Evolutionary conservation across 225 moss, liverwort and hornwort species (phyloP), one percentile per base, ranked within the genome.

Genomic region (Asterella californica): DNA sequence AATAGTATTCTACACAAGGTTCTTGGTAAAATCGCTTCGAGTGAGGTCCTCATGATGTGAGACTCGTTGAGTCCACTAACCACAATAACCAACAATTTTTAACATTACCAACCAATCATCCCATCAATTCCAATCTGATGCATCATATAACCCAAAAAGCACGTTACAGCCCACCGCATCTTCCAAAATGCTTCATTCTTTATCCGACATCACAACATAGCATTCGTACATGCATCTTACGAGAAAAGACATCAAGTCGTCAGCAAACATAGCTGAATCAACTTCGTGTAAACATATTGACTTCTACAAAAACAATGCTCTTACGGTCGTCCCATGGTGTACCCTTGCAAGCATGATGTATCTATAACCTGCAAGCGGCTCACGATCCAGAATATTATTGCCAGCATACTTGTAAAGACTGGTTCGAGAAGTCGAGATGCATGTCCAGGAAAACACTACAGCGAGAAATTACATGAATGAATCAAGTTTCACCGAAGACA

Each of bases 381-480:
- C 52, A 12, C 52, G 12, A 3, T n/a, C n/a, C n/a, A n/a, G n/a
- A n/a, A 1, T n/a, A n/a, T 52, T 25, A n/a, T n/a, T 25, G 54
- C 52, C 33, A 72, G 70, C 17, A 27, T 81, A 97, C 97, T 93
- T 94, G 99, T 77, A 99, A 80, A n/a, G 83, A 93, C 86, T 78
- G 91, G 87, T 84, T 95, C 99, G n/a, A n/a, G n/a, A n/a, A n/a
- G n/a, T n/a, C n/a, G n/a, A n/a, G 99, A 95, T 67, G 95, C 92
- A 84, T 99, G 93, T 78, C 62, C 85, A n/a, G n/a, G n/a, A n/a
- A 70, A 99, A 78, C 99, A 99, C 99, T 99, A 92, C 54, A 81
- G 37, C 32, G 1, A 50, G 24, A 74, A 24, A 4, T 47, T 55
- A 21, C 24, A 59, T 59, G 67, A 30, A 33, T 4, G 12, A 5